Conservation (phyloP, 306 rosid species). For the Sphenostylis stenocarpa region DNA sequence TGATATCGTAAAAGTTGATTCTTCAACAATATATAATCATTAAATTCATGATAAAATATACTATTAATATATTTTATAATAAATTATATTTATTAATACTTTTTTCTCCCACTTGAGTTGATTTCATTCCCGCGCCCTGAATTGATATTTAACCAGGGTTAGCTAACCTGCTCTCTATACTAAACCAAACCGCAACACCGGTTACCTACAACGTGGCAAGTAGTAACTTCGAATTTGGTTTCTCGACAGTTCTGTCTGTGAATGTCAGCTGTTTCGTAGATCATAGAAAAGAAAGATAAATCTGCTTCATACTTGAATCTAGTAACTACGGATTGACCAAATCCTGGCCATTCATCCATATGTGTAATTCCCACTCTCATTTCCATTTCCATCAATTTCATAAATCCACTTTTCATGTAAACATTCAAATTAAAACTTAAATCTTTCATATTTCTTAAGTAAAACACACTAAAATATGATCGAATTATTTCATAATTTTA, state of each 20-base stretch:
- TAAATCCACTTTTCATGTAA: neutral
- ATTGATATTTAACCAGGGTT: slow-evolving; percentile 37
- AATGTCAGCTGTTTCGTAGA: neutral
- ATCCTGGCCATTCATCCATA: neutral
- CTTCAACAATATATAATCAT: too few relatives aligned
- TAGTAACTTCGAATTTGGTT: neutral
- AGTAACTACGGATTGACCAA: neutral
- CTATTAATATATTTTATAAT: neutral
- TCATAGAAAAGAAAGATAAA: neutral
- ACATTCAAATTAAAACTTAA: neutral
- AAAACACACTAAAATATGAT: neutral
- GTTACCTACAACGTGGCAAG: neutral
- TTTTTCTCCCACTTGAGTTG: neutral
- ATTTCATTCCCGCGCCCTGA: slow-evolving; percentile 28
- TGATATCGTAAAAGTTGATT: too few relatives aligned
- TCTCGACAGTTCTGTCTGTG: neutral
- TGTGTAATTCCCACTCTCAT: neutral
- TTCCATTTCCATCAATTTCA: neutral
- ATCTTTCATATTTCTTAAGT: too few relatives aligned
- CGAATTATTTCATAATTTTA: neutral
- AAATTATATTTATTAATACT: too few relatives aligned
- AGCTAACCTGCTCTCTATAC: slow-evolving; percentile 21
- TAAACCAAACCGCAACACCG: neutral
- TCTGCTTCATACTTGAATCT: neutral
- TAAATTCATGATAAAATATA: neutral